Evolutionary conservation across 2,329 filamentous ascomycete species (phyloP).

Genomic region (Fusarium denticulatum): DNA sequence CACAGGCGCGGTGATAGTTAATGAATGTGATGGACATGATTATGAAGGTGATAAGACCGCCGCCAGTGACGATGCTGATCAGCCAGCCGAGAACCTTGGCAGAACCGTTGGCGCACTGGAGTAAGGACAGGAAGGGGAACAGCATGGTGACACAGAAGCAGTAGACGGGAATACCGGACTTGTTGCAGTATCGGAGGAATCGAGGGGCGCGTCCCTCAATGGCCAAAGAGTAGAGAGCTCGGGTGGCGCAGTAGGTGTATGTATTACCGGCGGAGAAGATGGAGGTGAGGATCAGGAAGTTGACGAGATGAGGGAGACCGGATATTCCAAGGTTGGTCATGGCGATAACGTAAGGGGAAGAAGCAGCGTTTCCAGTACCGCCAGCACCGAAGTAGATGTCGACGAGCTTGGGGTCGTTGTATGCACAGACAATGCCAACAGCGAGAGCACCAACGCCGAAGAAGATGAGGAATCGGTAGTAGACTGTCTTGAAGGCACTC

Average conservation of each 20-base stretch:
- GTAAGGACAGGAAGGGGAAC: constrained; percentile 62
- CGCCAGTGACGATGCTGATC: constrained; percentile 64
- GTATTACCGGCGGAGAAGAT: constrained; percentile 45
- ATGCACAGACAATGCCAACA: constrained; percentile 65
- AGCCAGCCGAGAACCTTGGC: constrained; percentile 63
- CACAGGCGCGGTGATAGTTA: constrained; percentile 61
- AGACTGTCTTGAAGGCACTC: constrained; percentile 59
- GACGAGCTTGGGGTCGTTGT: constrained; percentile 66
- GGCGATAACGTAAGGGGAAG: constrained; percentile 51
- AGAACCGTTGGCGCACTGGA: constrained; percentile 59
- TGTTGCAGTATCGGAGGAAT: constrained; percentile 67
- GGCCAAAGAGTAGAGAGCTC: constrained; percentile 61
- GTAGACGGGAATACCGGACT: constrained; percentile 68
- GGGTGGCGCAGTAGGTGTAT: constrained; percentile 59
- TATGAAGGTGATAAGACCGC: constrained; percentile 69
- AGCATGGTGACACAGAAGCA: constrained; percentile 62
- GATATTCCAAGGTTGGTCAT: constrained; percentile 63
- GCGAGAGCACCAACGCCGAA: constrained; percentile 57
- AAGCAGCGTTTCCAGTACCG: constrained; percentile 56
- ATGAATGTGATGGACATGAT: constrained; percentile 59
- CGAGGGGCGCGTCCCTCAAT: constrained; percentile 58
- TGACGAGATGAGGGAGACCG: constrained; percentile 65
- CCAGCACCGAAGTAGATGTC: constrained; percentile 58
- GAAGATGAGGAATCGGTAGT: constrained; percentile 55
- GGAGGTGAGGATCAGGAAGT: constrained; percentile 58